Conservation (phyloP, 225 moss, liverwort and hornwort species). For the Lunularia cruciata region DNA sequence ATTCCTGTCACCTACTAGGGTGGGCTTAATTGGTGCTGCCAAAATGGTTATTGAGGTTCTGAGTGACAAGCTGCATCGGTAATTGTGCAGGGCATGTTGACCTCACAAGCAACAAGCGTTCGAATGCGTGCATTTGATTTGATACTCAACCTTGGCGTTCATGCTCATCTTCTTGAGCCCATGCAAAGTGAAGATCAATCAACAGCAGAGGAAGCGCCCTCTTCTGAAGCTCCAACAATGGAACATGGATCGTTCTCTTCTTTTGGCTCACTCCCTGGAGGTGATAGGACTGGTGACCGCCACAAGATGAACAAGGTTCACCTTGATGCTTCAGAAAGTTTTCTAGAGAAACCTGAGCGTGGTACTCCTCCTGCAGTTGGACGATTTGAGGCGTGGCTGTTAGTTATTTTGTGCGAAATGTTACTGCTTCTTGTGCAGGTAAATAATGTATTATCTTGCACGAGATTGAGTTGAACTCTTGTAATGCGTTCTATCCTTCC, state of each 20-base stretch:
- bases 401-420: slow-evolving; percentile 95
- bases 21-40: neutral
- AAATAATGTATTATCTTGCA: neutral
- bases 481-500: too few relatives aligned
- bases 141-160: slow-evolving; percentile 92
- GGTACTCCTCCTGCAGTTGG: slow-evolving; percentile 93
- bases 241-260: slow-evolving; percentile 92
- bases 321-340: slow-evolving; percentile 42
- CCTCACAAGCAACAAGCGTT: slow-evolving; percentile 68
- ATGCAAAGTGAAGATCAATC: slow-evolving; percentile 91
- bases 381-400: slow-evolving; percentile 90
- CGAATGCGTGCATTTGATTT: slow-evolving; percentile 95
- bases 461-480: neutral
- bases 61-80: neutral
- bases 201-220: slow-evolving; percentile 58
- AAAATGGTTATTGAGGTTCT: neutral
- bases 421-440: slow-evolving; percentile 94
- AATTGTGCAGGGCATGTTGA: slow-evolving; percentile 77
- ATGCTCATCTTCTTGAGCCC: slow-evolving; percentile 98
- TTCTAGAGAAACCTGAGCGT: slow-evolving; percentile 70
- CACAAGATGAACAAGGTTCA: slow-evolving; percentile 38
- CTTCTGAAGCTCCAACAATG: slow-evolving; percentile 49
- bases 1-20: neutral
- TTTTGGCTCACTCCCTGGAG: slow-evolving; percentile 41
- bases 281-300: slow-evolving; percentile 29